These are phyloP conservation scores for Hirsutella rhossiliensis DNA, from an alignment of 2,329 filamentous ascomycete genomes.

Conservation along the genomic window DNA sequence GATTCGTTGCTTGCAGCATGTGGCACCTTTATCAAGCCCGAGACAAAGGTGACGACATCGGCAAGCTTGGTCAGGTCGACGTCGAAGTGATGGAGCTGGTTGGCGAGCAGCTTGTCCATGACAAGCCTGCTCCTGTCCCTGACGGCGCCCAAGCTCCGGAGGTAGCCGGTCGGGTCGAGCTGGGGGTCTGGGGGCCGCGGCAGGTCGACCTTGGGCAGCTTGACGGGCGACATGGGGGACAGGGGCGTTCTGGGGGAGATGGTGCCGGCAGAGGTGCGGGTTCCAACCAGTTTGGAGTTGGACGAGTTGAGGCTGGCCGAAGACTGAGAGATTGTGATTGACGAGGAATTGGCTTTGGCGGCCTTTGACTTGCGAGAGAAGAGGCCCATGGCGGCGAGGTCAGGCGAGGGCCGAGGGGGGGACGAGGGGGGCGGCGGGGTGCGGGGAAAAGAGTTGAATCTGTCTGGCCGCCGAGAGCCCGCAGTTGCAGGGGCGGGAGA, in stretches of 20 bases:
- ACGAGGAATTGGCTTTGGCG: constrained; percentile 26
- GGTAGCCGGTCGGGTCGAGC: constrained; percentile 78
- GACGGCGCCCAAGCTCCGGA: constrained; percentile 81
- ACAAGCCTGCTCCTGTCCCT: constrained; percentile 66
- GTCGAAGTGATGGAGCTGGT: constrained; percentile 74
- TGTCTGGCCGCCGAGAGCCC: background rate
- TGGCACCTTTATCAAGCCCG: constrained; percentile 83
- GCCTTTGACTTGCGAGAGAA: constrained; percentile 44
- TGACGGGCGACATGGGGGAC: constrained; percentile 37
- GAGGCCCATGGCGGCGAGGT: constrained; percentile 32
- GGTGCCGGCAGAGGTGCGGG: constrained; percentile 40
- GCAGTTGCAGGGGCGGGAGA: background rate
- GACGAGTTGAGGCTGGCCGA: constrained; percentile 40
- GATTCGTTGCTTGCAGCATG: background rate
- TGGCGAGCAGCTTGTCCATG: constrained; percentile 62
- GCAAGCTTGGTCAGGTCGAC: constrained; percentile 77
- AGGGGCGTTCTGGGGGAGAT: constrained; percentile 33
- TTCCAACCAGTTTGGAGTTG: constrained; percentile 32
- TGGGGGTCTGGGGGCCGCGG: constrained; percentile 78
- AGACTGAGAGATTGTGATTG: constrained; percentile 32
- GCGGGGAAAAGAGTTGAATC: constrained; percentile 7
- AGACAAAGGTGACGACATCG: constrained; percentile 75
- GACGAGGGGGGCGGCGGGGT: constrained; percentile 5
- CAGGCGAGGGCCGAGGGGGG: constrained; percentile 3
- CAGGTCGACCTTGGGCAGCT: constrained; percentile 65